These are phyloP conservation scores for Luzula sylvatica DNA, from an alignment of 176 grass and related monocot species.

Conservation along the genomic window DNA sequence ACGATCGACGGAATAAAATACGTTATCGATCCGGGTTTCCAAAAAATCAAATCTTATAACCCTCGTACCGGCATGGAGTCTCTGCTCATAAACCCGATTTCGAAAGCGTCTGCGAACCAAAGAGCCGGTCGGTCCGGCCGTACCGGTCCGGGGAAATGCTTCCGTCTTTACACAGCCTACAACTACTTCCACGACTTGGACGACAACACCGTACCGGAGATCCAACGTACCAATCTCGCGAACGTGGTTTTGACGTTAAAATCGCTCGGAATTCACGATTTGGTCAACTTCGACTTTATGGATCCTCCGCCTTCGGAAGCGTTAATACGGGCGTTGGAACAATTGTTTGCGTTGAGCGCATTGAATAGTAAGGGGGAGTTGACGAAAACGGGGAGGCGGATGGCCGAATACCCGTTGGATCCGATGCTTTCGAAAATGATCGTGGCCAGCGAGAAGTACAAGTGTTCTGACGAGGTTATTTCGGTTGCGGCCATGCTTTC, in stretches of 20 bases:
- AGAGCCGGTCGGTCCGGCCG: slow-evolving; percentile 85
- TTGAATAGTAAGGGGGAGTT: slow-evolving; percentile 77
- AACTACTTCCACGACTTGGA: slow-evolving; percentile 92
- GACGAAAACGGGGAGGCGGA: slow-evolving; percentile 90
- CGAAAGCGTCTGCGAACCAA: slow-evolving; percentile 88
- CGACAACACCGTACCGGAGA: slow-evolving; percentile 80
- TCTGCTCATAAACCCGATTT: slow-evolving; percentile 78
- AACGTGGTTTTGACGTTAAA: slow-evolving; percentile 93
- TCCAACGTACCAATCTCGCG: slow-evolving; percentile 84
- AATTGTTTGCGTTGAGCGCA: slow-evolving; percentile 92
- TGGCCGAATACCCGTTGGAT: slow-evolving; percentile 94
- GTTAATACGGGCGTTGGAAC: slow-evolving; percentile 75
- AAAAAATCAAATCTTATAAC: slow-evolving; percentile 89
- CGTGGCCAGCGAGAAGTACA: slow-evolving; percentile 81
- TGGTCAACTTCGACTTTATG: slow-evolving; percentile 99
- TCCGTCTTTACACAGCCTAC: slow-evolving; percentile 73
- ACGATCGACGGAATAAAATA: slow-evolving; percentile 97
- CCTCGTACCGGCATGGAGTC: slow-evolving; percentile 91
- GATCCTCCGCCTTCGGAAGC: slow-evolving; percentile 87
- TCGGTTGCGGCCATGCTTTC: slow-evolving; percentile 76
- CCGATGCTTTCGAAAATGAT: slow-evolving; percentile 93
- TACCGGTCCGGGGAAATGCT: slow-evolving; percentile 91
- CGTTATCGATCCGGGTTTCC: slow-evolving; percentile 92
- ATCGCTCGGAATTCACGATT: slow-evolving; percentile 85
- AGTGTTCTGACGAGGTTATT: slow-evolving; percentile 82